phyloP scores from a whole-genome alignment of 2,329 filamentous ascomycete species.

The Pezicula radicicola region DNA sequence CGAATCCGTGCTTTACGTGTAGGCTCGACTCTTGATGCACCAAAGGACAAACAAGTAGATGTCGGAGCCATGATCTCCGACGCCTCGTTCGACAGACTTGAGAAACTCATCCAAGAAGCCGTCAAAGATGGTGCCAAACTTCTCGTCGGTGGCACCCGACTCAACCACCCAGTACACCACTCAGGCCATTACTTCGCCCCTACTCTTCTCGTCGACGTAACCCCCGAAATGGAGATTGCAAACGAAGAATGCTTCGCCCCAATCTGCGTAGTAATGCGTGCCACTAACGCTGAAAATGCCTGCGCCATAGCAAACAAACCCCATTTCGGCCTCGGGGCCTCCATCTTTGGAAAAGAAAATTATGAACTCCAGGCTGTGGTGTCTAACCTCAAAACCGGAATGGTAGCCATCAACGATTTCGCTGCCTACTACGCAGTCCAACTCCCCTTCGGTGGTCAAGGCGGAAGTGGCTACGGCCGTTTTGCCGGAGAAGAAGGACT shows the following conservation, averaged over 20 bases:
- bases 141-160: constrained; percentile 73
- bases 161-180: constrained; percentile 69
- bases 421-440: constrained; percentile 91
- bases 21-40: constrained; percentile 60
- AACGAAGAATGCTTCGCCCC: constrained; percentile 92
- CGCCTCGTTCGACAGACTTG: constrained; percentile 70
- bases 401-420: constrained; percentile 96
- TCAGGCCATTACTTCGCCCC: constrained; percentile 89
- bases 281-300: constrained; percentile 59
- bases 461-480: constrained; percentile 85
- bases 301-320: constrained; percentile 81
- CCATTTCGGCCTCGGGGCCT: constrained; percentile 81
- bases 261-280: constrained; percentile 80
- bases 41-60: constrained; percentile 57
- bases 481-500: constrained; percentile 92
- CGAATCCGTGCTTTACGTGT: constrained; percentile 73
- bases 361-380: constrained; percentile 63
- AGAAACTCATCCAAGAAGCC: constrained; percentile 73
- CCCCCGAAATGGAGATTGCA: constrained; percentile 79
- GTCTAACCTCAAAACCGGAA: constrained; percentile 70
- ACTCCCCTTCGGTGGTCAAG: constrained; percentile 80
- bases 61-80: constrained; percentile 89
- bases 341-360: constrained; percentile 75
- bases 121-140: constrained; percentile 76
- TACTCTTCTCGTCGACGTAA: constrained; percentile 89